Evolutionary conservation across 371 early-diverging fungal genomes (phyloP), one percentile per base, ranked within the genome.

Genomic region (Dichotomocladium elegans): DNA sequence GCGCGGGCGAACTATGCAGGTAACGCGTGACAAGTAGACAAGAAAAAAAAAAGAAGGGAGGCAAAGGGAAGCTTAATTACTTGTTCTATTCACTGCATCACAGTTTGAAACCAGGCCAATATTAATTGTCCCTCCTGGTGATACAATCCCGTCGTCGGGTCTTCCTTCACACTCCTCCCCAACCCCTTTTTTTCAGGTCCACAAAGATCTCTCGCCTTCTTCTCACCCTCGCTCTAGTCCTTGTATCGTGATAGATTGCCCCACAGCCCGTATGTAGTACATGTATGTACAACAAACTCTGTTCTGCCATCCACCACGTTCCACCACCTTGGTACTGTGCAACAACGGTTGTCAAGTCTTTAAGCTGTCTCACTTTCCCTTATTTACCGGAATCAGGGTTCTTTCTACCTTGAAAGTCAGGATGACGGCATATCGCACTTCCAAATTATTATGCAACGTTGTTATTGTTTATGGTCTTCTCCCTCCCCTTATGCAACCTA

Each of bases 1-100:
- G 56, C 46, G 56, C 56, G 56, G 56, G 56, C 49, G 56, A 56
- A 56, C 41, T 56, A 56, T 56, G 56, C 56, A 56, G 56, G 56
- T 49, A 56, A 41, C 56, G 56, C 49, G 56, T 56, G 56, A 56
- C 56, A 42, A 24, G 41, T n/a, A 37, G 41, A 24, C 22, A 51
- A 29, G 28, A 40, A 53, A 44, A 30, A 45, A 44, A 53, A 53
- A 26, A 42, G 44, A 30, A 44, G 44, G 28, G 34, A 22, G 41
- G 35, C 8, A 28, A 19, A 40, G n/a, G 45, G 35, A 30, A 45
- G 30, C 41, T 27, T 27, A 33, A 40, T 41, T 41, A 40, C 51
- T 9, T 19, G 14, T 25, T 25, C 28, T 37, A n/a, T 21, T 37
- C 30, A 47, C 17, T 47, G 30, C 30, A 29, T 31, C 11, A 29